A percentile compares a stretch with the other conserved stretches of the same genome.
phyloP scores from a whole-genome alignment of 2,329 filamentous ascomycete genomes.

The Penicillium hesseltinei region DNA sequence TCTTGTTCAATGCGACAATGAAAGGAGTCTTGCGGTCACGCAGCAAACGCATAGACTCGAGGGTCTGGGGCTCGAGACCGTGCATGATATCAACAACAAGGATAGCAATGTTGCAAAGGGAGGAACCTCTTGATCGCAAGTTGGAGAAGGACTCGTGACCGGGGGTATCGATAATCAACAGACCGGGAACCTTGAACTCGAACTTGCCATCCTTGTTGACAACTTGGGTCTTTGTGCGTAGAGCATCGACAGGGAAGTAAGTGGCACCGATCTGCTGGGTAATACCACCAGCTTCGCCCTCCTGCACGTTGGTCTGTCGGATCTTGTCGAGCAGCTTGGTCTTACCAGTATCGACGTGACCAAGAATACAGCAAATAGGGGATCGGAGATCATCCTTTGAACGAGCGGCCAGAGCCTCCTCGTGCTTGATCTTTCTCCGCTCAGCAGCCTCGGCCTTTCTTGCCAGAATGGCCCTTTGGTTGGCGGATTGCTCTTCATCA shows the following conservation, averaged over 20 bases:
- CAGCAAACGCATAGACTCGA: slow-evolving; percentile 94
- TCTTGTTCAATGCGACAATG: slow-evolving; percentile 98
- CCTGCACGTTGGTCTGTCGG: slow-evolving; percentile 96
- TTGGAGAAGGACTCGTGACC: slow-evolving; percentile 99
- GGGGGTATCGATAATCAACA: slow-evolving; percentile 95
- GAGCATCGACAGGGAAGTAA: slow-evolving; percentile 94
- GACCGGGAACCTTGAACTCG: slow-evolving; percentile 95
- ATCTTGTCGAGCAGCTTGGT: slow-evolving; percentile 99
- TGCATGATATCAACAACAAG: slow-evolving; percentile 99
- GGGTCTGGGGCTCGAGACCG: slow-evolving; percentile 92
- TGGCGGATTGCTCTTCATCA: slow-evolving; percentile 72
- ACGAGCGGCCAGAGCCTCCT: slow-evolving; percentile 84
- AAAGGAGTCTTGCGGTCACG: slow-evolving; percentile 94
- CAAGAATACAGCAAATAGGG: slow-evolving; percentile 98
- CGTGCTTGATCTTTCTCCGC: slow-evolving; percentile 82
- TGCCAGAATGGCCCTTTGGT: slow-evolving; percentile 68
- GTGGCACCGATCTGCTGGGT: slow-evolving; percentile 99
- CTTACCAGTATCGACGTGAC: slow-evolving; percentile 99
- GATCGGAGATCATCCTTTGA: slow-evolving; percentile 94
- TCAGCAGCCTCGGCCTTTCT: slow-evolving; percentile 87
- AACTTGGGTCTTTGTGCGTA: slow-evolving; percentile 87
- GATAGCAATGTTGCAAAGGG: slow-evolving; percentile 98
- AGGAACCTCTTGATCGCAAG: slow-evolving; percentile 91
- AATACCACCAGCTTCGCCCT: slow-evolving; percentile 98
- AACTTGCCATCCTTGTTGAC: slow-evolving; percentile 89